Evolutionary conservation across 306 rosid genomes (phyloP).

Genomic region (Abrus pulchellus): DNA sequence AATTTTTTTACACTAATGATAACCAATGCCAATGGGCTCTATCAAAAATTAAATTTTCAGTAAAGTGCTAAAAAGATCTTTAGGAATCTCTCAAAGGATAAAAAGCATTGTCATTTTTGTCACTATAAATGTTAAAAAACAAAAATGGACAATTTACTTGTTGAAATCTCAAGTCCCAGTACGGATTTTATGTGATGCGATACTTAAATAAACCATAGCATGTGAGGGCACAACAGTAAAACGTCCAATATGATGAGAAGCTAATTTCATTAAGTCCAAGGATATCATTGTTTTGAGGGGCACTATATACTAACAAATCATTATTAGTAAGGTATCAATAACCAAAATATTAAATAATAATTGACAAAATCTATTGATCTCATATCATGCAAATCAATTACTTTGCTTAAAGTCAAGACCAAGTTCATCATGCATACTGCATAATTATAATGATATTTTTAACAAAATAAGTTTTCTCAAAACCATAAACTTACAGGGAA

Average conservation of each 20-base stretch:
- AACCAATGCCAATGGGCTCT: constrained; percentile 19
- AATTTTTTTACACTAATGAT: not conserved
- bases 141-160: constrained; percentile 23
- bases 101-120: not conserved
- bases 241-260: constrained; percentile 26
- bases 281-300: constrained; percentile 5
- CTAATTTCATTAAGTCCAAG: constrained; percentile 19
- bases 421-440: constrained; percentile 39
- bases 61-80: not conserved
- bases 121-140: not conserved
- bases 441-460: constrained; percentile 28
- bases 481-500: constrained; percentile 16
- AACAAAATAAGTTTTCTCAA: constrained; percentile 18
- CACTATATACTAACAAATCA: not conserved
- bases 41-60: constrained; percentile 15
- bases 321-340: constrained; percentile 10
- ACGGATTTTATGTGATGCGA: constrained; percentile 9
- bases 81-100: constrained; percentile 16
- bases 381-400: constrained; percentile 19
- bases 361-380: constrained; percentile 24
- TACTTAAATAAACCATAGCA: constrained; percentile 19
- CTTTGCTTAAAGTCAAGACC: constrained; percentile 31
- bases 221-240: constrained; percentile 5
- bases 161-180: constrained; percentile 9
- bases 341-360: constrained; percentile 21